Conservation (phyloP, 345 rosid species). For the Ceriops decandra region DNA sequence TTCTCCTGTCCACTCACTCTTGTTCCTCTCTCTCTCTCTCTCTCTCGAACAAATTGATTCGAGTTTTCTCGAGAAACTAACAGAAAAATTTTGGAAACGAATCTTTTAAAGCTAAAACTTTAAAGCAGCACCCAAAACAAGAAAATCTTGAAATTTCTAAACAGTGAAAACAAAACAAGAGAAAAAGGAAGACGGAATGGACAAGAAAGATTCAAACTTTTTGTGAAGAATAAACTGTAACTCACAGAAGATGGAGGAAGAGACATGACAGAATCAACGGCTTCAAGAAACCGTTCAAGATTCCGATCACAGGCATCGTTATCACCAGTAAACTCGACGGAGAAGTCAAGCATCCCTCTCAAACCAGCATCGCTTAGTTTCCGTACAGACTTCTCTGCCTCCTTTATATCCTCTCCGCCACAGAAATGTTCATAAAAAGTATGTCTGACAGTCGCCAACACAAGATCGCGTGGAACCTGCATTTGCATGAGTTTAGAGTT, state of each 20-base stretch:
- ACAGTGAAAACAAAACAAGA: neutral
- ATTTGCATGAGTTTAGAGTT: conserved; percentile 55
- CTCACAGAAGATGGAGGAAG: conserved; percentile 69
- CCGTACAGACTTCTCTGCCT: conserved; percentile 40
- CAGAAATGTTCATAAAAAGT: conserved; percentile 84
- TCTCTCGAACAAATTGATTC: neutral
- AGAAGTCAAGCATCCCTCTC: conserved; percentile 70
- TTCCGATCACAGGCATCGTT: conserved; percentile 59
- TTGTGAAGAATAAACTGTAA: neutral
- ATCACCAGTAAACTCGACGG: conserved; percentile 63
- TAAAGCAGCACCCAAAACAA: neutral
- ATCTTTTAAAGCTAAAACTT: neutral
- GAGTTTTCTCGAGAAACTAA: neutral
- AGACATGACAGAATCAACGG: conserved; percentile 52
- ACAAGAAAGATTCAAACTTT: neutral
- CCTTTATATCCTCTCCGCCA: conserved; percentile 57
- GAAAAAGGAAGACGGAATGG: no score
- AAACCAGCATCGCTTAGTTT: conserved; percentile 53
- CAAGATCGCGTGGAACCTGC: conserved; percentile 34
- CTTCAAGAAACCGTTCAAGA: conserved; percentile 47
- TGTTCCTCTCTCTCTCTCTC: no score
- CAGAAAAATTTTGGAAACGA: neutral
- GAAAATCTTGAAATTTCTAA: neutral
- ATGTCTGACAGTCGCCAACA: conserved; percentile 35
- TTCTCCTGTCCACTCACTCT: neutral